Percentiles rank a stretch among this genome's conserved stretches.
Evolutionary conservation across 495 filamentous ascomycete species (phyloP).

Genomic region (Penicillium antarcticum): DNA sequence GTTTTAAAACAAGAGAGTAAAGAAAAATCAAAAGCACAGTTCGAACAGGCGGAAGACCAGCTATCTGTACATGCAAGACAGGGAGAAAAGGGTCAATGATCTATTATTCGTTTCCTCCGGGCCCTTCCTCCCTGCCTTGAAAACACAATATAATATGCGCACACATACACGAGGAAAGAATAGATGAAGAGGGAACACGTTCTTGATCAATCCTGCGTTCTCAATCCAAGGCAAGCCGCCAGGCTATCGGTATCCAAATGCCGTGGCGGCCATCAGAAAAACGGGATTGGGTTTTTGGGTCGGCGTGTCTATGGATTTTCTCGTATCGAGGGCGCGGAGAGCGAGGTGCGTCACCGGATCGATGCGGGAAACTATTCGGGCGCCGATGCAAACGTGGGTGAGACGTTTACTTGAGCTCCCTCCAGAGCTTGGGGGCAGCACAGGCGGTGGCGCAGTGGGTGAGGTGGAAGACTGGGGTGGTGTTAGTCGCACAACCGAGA

Average conservation of each 20-base stretch:
- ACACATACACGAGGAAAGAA: constrained; percentile 14
- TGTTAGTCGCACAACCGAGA: constrained; percentile 6
- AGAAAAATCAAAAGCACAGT: constrained; percentile 36
- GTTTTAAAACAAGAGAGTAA: constrained; percentile 25
- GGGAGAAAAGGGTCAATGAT: constrained; percentile 18
- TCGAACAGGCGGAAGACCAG: constrained; percentile 43
- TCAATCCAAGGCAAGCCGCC: constrained; percentile 25
- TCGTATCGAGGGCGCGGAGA: constrained; percentile 6
- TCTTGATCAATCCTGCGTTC: constrained; percentile 15
- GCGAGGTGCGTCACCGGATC: constrained; percentile 2
- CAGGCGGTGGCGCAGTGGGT: constrained; percentile 88
- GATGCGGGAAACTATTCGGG: constrained; percentile 8
- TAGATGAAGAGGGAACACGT: constrained; percentile 5
- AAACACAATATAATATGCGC: constrained; percentile 35
- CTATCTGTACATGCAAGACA: constrained; percentile 51
- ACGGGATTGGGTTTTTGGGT: constrained; percentile 11
- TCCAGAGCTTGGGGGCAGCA: constrained; percentile 94
- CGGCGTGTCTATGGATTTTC: constrained; percentile 1
- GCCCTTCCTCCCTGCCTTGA: constrained; percentile 19
- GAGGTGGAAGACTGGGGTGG: constrained; percentile 90
- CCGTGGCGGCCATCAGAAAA: constrained; percentile 22
- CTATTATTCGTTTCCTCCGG: constrained; percentile 26
- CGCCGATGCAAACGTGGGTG: constrained; percentile 11
- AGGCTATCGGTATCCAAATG: not conserved
- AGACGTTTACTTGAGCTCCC: constrained; percentile 73